Evolutionary conservation across 805 yeast genomes (phyloP).

Genomic region (Kuraishia cidri): DNA sequence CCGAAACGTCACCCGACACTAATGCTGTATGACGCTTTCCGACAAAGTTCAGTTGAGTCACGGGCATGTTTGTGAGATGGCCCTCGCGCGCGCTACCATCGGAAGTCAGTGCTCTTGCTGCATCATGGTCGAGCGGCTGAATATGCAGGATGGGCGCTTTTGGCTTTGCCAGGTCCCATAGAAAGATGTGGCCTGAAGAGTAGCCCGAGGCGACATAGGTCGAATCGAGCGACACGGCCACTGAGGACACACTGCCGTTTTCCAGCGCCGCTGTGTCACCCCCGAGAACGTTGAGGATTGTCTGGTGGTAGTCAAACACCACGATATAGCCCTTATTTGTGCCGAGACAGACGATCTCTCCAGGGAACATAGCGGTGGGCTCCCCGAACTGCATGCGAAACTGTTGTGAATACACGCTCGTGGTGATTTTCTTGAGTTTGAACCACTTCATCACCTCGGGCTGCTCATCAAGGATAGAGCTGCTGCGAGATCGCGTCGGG

Average conservation of each 20-base stretch:
- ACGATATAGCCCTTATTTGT: slow-evolving; percentile 59
- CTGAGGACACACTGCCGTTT: slow-evolving; percentile 40
- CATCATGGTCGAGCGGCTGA: slow-evolving; percentile 16
- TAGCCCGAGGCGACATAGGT: slow-evolving; percentile 64
- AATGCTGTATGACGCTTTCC: slow-evolving; percentile 48
- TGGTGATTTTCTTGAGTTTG: slow-evolving; percentile 15
- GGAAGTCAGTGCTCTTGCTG: slow-evolving; percentile 8
- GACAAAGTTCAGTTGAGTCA: slow-evolving; percentile 36
- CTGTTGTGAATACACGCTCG: slow-evolving; percentile 9
- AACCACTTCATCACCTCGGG: slow-evolving; percentile 16
- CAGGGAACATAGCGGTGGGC: slow-evolving; percentile 34
- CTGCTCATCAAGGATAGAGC: not conserved
- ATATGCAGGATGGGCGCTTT: slow-evolving; percentile 18
- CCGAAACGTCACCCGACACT: slow-evolving; percentile 44
- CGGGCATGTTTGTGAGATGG: slow-evolving; percentile 25
- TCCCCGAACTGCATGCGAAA: slow-evolving; percentile 32
- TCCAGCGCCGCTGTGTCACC: slow-evolving; percentile 16
- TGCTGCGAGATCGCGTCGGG: too few species aligned
- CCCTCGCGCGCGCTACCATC: slow-evolving; percentile 19
- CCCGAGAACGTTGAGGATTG: slow-evolving; percentile 33
- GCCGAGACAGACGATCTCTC: slow-evolving; percentile 51
- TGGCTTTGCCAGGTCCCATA: slow-evolving; percentile 53
- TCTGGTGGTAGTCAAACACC: slow-evolving; percentile 64
- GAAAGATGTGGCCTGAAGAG: slow-evolving; percentile 48
- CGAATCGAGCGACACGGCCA: slow-evolving; percentile 62